Conservation (phyloP, 768 basidiomycete genomes). For the Lyophyllum atratum region DNA sequence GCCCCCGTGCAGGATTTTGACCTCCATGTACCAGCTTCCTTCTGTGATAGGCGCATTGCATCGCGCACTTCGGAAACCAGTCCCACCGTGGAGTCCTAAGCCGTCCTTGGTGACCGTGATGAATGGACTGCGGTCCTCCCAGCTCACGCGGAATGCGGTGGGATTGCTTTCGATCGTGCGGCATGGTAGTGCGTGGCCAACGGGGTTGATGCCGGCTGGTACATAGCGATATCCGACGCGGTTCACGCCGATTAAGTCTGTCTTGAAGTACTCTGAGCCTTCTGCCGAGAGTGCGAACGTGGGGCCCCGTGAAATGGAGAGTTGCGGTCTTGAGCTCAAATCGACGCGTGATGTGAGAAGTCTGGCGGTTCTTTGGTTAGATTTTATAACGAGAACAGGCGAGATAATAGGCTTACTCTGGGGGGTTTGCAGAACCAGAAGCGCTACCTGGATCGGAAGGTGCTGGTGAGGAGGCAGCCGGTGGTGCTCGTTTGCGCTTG, state of each 20-base stretch:
- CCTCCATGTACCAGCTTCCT: conserved; percentile 95
- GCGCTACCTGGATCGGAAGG: conserved; percentile 52
- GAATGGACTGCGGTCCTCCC: conserved; percentile 89
- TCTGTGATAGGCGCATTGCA: conserved; percentile 88
- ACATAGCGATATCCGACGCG: conserved; percentile 79
- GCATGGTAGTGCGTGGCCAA: conserved; percentile 60
- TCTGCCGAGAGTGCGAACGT: conserved; percentile 63
- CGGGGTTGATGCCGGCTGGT: conserved; percentile 73
- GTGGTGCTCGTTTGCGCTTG: conserved; percentile 61
- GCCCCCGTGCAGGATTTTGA: conserved; percentile 74
- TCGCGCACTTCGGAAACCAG: conserved; percentile 89
- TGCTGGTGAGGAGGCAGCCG: conserved; percentile 56
- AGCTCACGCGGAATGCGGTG: conserved; percentile 69
- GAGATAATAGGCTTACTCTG: conserved; percentile 34
- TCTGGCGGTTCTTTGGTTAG: conserved; percentile 25
- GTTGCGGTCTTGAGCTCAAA: conserved; percentile 67
- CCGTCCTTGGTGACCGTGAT: conserved; percentile 81
- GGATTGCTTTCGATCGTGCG: conserved; percentile 84
- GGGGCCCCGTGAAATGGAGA: conserved; percentile 76
- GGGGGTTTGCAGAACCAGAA: conserved; percentile 30
- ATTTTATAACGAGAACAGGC: not conserved
- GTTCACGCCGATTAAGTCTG: conserved; percentile 73
- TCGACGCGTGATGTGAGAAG: conserved; percentile 69
- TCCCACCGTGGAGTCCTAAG: conserved; percentile 72
- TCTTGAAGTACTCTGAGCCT: conserved; percentile 58